phyloP scores from a whole-genome alignment of 2,329 filamentous ascomycete species.

The Hortaea werneckii region DNA sequence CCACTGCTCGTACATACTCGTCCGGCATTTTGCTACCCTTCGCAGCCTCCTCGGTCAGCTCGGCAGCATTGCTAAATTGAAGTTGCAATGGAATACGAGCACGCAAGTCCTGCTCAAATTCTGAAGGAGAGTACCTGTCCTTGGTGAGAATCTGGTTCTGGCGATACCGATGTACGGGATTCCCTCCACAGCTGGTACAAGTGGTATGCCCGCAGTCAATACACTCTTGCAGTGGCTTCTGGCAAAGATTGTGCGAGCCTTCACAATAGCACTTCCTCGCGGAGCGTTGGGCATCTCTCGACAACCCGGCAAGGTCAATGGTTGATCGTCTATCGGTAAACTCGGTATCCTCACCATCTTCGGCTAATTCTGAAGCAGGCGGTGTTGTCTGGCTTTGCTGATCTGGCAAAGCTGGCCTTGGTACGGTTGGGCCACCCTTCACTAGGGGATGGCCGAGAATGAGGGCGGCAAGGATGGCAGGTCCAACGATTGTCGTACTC shows the following conservation, averaged over 20 bases:
- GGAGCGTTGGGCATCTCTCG: not conserved
- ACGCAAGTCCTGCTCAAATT: slow-evolving; percentile 13
- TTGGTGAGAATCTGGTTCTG: slow-evolving; percentile 2
- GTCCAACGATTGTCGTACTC: slow-evolving; percentile 61
- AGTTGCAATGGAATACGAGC: slow-evolving; percentile 13
- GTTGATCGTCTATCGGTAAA: too few relatives aligned
- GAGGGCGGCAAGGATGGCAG: slow-evolving; percentile 50
- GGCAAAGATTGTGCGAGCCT: slow-evolving; percentile 31
- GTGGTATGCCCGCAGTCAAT: slow-evolving; percentile 44
- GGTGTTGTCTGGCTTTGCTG: too few relatives aligned
- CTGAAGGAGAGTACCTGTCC: slow-evolving; percentile 20
- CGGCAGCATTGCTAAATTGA: slow-evolving; percentile 1
- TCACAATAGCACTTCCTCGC: slow-evolving; percentile 46
- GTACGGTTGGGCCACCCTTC: too few relatives aligned
- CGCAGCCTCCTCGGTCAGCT: not conserved
- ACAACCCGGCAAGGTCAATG: too few relatives aligned
- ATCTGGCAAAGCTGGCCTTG: too few relatives aligned
- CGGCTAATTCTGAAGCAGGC: too few relatives aligned
- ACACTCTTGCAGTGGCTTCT: slow-evolving; percentile 38
- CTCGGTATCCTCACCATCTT: too few relatives aligned
- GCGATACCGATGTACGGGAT: slow-evolving; percentile 41
- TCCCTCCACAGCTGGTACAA: slow-evolving; percentile 44
- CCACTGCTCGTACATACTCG: slow-evolving; percentile 24
- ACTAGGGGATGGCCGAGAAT: slow-evolving; percentile 29
- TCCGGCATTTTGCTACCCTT: too few relatives aligned